Evolutionary conservation across 2,329 filamentous ascomycete species (phyloP).

Genomic region (Penicillium sp.): DNA sequence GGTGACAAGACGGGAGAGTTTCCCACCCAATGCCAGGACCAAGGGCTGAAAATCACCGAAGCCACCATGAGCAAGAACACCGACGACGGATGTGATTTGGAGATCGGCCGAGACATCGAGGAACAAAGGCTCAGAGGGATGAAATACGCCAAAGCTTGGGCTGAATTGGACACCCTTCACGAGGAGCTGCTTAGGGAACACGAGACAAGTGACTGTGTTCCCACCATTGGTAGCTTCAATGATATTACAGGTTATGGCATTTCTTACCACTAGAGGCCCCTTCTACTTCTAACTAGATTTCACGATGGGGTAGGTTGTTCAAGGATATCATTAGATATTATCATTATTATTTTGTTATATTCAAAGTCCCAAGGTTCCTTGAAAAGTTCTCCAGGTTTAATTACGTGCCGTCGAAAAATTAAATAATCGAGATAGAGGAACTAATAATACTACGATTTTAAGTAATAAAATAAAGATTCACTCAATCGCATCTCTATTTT

Average conservation of each 20-base stretch:
- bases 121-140: neutral
- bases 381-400: too few species aligned
- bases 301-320: neutral
- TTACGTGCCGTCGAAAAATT: too few species aligned
- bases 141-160: neutral
- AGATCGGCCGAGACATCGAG: neutral
- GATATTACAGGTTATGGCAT: neutral
- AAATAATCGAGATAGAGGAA: too few species aligned
- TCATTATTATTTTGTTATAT: too few species aligned
- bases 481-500: too few species aligned
- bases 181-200: neutral
- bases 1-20: neutral
- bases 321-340: neutral
- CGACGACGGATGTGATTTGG: too few species aligned
- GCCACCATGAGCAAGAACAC: neutral
- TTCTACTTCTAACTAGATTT: neutral
- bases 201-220: neutral
- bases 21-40: neutral
- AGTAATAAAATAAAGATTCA: too few species aligned
- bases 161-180: neutral
- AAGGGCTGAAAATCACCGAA: neutral
- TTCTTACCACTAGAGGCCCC: neutral
- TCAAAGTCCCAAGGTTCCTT: too few species aligned
- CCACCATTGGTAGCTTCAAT: neutral
- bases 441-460: too few species aligned